Percentiles rank a stretch among this genome's conserved stretches.
These are phyloP conservation scores for Breynia disticha DNA, from an alignment of 441 rosid genomes.

Conservation along the genomic window DNA sequence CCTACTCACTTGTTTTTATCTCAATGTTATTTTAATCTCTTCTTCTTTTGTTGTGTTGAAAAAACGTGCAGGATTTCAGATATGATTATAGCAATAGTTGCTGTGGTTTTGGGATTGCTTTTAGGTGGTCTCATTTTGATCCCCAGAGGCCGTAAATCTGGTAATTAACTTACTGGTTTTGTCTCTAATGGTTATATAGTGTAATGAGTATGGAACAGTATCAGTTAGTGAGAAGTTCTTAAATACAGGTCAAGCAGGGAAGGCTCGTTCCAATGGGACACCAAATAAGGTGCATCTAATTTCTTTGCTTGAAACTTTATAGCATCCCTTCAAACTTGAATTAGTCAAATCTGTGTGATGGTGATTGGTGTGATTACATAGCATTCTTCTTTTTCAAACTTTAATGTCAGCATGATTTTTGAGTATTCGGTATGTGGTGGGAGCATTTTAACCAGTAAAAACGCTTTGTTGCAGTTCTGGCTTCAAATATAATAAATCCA, in stretches of 20 bases:
- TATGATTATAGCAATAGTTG: constrained; percentile 33
- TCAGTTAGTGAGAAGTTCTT: constrained; percentile 14
- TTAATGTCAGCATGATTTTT: no score
- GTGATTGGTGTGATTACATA: not conserved
- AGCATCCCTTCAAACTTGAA: not conserved
- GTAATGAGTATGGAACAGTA: constrained; percentile 10
- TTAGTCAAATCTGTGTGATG: not conserved
- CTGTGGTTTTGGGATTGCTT: constrained; percentile 32
- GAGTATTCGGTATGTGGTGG: no score
- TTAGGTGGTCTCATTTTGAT: constrained; percentile 35
- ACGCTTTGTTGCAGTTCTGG: no score
- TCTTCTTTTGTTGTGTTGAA: not conserved
- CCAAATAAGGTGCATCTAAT: constrained; percentile 21
- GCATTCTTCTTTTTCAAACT: not conserved
- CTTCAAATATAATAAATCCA: no score
- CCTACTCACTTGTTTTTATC: not conserved
- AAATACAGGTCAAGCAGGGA: constrained; percentile 30
- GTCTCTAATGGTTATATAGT: no score
- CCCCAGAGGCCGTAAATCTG: constrained; percentile 33
- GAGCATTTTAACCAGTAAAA: no score
- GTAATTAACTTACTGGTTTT: constrained; percentile 14
- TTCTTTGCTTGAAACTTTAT: constrained; percentile 1
- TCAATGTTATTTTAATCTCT: not conserved
- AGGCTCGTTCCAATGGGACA: constrained; percentile 15
- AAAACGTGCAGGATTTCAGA: constrained; percentile 19